Evolutionary conservation across 768 basidiomycete species (phyloP), one percentile per base, ranked within the genome.

Genomic region (Leucocoprinus leucothites): DNA sequence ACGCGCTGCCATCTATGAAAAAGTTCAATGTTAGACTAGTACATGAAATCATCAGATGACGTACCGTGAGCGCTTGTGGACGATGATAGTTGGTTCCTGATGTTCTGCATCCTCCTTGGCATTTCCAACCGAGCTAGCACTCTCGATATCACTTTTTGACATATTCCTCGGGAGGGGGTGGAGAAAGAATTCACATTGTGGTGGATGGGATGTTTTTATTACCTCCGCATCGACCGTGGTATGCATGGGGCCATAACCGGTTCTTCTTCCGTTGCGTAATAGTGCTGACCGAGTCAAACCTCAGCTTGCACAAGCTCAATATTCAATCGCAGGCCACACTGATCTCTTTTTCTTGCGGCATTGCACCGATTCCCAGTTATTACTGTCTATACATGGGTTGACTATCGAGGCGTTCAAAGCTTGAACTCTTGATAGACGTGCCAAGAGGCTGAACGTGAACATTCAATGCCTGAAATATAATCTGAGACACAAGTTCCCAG

Each of bases 1-100:
- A 74, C 74, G 7, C 70, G 69, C 45, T 62, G 60, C 64, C 65
- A 68, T 63, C 67, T 69, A 48, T 46, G 38, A 6, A 19, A 40
- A 51, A 1, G 19, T 9, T 38, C 16, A 38, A 38, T n/a, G n/a
- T n/a, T n/a, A 48, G n/a, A 5, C 16, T 3, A n/a, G 16, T 25
- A 16, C 13, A 31, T 9, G 34, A 31, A 11, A 14, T 11, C n/a
- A n/a, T n/a, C n/a, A n/a, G 24, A 35, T 56, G 54, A 56, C 54
- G 54, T 25, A 48, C 54, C 26, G 19, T 43, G 54, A 47, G 18
- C 53, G 46, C 18, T 55, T 41, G 34, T 55, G 53, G 4, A 48
- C 46, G 11, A n/a, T 47, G 26, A 48, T 31, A 11, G n/a, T 40
- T 24, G 35, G 44, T 21, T 11, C 43, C 53, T 47, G 53, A 13